Conservation (phyloP, 495 filamentous ascomycete genomes). For the Hypoxylon subgilvum region DNA sequence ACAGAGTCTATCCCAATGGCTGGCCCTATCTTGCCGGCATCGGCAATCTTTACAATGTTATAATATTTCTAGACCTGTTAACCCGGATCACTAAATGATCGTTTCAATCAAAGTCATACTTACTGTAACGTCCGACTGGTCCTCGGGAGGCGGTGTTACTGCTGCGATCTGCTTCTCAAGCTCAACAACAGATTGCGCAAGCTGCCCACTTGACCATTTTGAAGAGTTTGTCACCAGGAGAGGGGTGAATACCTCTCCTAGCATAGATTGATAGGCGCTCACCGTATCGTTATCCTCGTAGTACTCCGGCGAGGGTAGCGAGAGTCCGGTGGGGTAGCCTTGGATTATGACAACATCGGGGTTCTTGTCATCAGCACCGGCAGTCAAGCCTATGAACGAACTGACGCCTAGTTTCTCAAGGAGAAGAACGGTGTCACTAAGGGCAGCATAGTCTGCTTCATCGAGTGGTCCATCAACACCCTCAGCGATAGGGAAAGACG, state of each 20-base stretch:
- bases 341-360: constrained; percentile 65
- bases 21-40: constrained; percentile 60
- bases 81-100: neutral
- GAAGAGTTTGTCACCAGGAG: constrained; percentile 38
- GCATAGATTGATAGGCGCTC: constrained; percentile 56
- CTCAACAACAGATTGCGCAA: constrained; percentile 53
- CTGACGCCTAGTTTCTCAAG: constrained; percentile 59
- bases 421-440: constrained; percentile 61
- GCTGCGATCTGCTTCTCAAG: constrained; percentile 68
- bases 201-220: constrained; percentile 28
- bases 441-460: constrained; percentile 45
- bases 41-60: constrained; percentile 48
- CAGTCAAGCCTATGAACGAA: constrained; percentile 54
- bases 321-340: constrained; percentile 58
- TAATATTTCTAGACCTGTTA: constrained; percentile 42
- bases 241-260: constrained; percentile 45
- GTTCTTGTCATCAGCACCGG: constrained; percentile 67
- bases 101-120: constrained; percentile 2
- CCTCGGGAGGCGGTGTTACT: constrained; percentile 63
- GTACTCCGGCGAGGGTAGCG: constrained; percentile 69
- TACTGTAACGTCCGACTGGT: constrained; percentile 45
- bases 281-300: constrained; percentile 65
- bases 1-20: constrained; percentile 61
- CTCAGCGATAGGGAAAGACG: constrained; percentile 54
- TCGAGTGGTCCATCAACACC: constrained; percentile 31